These are phyloP conservation scores for Platanthera zijinensis DNA, from an alignment of 106 monocot genomes.

Conservation along the genomic window DNA sequence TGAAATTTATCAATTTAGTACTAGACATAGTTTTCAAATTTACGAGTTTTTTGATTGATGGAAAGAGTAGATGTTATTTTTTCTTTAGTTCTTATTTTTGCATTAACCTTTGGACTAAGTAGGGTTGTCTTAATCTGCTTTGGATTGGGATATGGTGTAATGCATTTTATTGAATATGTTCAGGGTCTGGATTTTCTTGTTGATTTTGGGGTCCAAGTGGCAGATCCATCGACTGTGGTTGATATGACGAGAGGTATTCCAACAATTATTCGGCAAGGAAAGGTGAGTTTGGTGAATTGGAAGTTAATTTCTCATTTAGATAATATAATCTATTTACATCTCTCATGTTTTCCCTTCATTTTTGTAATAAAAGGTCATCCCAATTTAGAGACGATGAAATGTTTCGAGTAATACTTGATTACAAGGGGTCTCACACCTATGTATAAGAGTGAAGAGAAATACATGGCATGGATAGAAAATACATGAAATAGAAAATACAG, in stretches of 20 bases:
- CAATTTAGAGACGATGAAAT: not conserved
- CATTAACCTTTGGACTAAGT: not conserved
- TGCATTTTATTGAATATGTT: conserved; percentile 6
- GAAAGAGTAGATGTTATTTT: too few relatives aligned
- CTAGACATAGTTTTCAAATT: too few relatives aligned
- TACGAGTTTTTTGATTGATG: too few relatives aligned
- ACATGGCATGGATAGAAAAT: too few relatives aligned
- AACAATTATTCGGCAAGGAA: conserved; percentile 80
- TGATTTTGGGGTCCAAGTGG: conserved; percentile 72
- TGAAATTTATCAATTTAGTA: too few relatives aligned
- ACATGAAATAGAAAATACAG: too few relatives aligned
- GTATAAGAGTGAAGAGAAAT: too few relatives aligned
- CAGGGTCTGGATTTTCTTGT: conserved; percentile 97
- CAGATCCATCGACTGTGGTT: conserved; percentile 94
- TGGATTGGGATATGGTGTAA: not conserved
- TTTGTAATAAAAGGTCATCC: not conserved
- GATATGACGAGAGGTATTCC: conserved; percentile 79
- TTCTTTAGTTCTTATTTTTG: not conserved
- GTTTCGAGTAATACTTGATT: too few relatives aligned
- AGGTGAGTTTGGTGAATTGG: conserved; percentile 27
- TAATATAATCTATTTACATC: not conserved
- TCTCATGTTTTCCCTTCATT: not conserved
- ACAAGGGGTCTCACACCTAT: too few relatives aligned
- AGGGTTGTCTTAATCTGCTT: not conserved
- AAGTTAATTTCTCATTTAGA: not conserved